Percentiles rank a stretch among this genome's conserved stretches.
These are phyloP conservation scores for Nitzschia inconspicua DNA, from an alignment of 108 stramenopile species.

Conservation along the genomic window DNA sequence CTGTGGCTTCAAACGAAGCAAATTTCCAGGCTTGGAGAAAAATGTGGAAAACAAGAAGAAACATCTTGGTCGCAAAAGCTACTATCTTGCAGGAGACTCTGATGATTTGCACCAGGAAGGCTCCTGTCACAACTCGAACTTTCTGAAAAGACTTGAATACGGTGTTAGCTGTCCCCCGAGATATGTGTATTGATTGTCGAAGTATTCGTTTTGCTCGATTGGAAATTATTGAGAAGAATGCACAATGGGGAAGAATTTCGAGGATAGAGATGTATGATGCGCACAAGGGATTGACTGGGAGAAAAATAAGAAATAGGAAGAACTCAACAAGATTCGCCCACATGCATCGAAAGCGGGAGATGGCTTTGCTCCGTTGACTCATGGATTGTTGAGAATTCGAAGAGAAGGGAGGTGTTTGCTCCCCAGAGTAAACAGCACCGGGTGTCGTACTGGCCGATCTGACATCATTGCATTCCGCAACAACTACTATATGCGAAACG, in stretches of 20 bases:
- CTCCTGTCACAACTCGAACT: too few species aligned
- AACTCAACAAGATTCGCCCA: too few species aligned
- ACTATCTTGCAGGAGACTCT: not conserved
- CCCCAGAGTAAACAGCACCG: not conserved
- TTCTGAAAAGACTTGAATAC: too few species aligned
- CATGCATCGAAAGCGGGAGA: too few species aligned
- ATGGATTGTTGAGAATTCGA: not conserved
- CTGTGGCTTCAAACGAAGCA: constrained; percentile 14
- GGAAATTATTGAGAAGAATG: too few species aligned
- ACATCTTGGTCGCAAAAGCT: not conserved
- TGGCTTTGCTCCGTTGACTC: not conserved
- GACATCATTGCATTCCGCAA: not conserved
- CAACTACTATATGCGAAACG: not conserved
- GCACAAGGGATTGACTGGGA: too few species aligned
- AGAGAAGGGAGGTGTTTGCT: not conserved
- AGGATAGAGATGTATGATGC: too few species aligned
- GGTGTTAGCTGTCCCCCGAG: too few species aligned
- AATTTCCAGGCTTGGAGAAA: constrained; percentile 9
- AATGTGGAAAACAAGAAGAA: not conserved
- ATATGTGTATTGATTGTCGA: too few species aligned
- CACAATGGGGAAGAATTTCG: too few species aligned
- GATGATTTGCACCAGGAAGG: not conserved
- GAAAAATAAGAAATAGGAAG: too few species aligned
- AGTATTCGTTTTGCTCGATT: too few species aligned
- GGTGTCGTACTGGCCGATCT: not conserved